Evolutionary conservation across 75 land plant genomes (phyloP).

Genomic region (Selaginella tamariscina): DNA sequence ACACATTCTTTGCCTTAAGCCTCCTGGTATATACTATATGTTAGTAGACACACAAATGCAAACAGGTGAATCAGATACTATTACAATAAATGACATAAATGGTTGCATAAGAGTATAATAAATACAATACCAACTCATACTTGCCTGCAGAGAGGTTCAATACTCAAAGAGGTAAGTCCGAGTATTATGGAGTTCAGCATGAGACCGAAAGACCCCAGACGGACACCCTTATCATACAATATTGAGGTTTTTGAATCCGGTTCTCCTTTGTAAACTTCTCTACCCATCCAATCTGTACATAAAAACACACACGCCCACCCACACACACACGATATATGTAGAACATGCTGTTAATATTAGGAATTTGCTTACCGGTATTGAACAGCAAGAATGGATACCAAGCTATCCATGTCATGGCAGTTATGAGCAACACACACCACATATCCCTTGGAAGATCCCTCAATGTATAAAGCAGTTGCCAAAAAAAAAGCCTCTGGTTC

Average conservation of each 20-base stretch:
- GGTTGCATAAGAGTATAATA: too few relatives aligned
- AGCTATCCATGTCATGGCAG: conserved; percentile 82
- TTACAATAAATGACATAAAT: too few relatives aligned
- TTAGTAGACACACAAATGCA: too few relatives aligned
- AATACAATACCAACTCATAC: too few relatives aligned
- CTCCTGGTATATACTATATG: too few relatives aligned
- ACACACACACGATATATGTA: too few relatives aligned
- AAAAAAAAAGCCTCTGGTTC: conserved; percentile 53
- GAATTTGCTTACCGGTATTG: conserved; percentile 66
- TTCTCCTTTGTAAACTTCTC: conserved; percentile 74
- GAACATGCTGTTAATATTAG: too few relatives aligned
- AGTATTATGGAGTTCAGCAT: conserved; percentile 77
- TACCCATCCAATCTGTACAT: conserved; percentile 99
- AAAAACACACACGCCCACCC: too few relatives aligned
- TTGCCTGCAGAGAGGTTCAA: conserved; percentile 55
- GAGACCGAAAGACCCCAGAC: conserved; percentile 80
- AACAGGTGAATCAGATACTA: too few relatives aligned
- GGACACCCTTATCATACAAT: conserved; percentile 53
- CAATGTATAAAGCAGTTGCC: conserved; percentile 71
- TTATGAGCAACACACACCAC: conserved; percentile 61
- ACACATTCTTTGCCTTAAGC: conserved; percentile 61
- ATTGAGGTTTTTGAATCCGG: conserved; percentile 30
- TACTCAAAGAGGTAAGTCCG: conserved; percentile 60
- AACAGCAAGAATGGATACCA: conserved; percentile 94
- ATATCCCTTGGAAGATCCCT: conserved; percentile 47